Evolutionary conservation across 2,329 filamentous ascomycete genomes (phyloP).

Genomic region (Reticulascus tulasneorum): DNA sequence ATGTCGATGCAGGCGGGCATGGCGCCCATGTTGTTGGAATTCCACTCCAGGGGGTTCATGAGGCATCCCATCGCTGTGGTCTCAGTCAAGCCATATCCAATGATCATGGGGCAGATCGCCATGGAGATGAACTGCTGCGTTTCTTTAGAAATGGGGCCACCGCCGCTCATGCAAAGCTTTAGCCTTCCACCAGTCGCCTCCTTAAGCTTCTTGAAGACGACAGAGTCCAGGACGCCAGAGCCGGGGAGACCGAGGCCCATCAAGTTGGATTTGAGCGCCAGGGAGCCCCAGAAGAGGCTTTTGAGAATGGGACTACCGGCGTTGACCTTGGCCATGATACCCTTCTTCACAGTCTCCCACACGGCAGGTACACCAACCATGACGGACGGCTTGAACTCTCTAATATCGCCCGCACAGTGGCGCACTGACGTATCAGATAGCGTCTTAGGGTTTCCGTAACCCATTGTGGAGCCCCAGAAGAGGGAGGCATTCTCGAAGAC

Average conservation of each 20-base stretch:
- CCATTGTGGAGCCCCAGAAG: constrained; percentile 84
- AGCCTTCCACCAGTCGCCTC: constrained; percentile 81
- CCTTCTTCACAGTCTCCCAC: constrained; percentile 91
- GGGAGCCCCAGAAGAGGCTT: constrained; percentile 67
- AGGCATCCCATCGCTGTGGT: constrained; percentile 72
- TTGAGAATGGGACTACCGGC: constrained; percentile 63
- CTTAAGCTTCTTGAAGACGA: constrained; percentile 90
- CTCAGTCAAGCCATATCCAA: constrained; percentile 83
- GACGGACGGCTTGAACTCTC: constrained; percentile 77
- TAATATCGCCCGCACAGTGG: constrained; percentile 85
- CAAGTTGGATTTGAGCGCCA: constrained; percentile 49
- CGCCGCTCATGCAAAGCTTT: constrained; percentile 80
- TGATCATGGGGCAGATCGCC: constrained; percentile 85
- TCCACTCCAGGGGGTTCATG: constrained; percentile 77
- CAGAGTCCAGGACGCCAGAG: constrained; percentile 64
- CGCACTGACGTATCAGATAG: constrained; percentile 77
- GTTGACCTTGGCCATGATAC: constrained; percentile 73
- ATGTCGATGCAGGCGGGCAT: constrained; percentile 71
- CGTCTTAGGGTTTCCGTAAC: constrained; percentile 83
- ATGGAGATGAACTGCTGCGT: constrained; percentile 86
- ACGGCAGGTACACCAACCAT: constrained; percentile 85
- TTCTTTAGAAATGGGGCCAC: constrained; percentile 78
- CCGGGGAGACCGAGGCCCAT: constrained; percentile 58
- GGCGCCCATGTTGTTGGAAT: constrained; percentile 64
- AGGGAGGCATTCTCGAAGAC: constrained; percentile 83